A percentile compares a stretch with the other conserved stretches of the same genome.
These are phyloP conservation scores for Breynia disticha DNA, from an alignment of 441 rosid genomes.

Conservation along the genomic window DNA sequence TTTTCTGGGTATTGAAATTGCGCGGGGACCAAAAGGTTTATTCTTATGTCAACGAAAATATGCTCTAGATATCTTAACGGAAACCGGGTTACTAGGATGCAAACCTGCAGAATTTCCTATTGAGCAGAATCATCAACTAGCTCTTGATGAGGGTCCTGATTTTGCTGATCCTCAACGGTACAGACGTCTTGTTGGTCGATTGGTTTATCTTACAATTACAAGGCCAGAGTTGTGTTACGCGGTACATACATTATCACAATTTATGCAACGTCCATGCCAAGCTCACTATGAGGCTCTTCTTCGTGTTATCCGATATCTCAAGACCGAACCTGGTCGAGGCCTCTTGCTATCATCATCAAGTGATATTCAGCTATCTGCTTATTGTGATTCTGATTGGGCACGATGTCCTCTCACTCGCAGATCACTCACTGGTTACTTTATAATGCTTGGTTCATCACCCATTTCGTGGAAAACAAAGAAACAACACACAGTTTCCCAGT, in stretches of 20 bases:
- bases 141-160: too few species aligned
- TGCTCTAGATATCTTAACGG: background rate
- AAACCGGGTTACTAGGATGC: background rate
- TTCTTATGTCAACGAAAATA: background rate
- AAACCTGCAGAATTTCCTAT: background rate
- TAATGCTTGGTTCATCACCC: background rate
- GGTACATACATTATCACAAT: background rate
- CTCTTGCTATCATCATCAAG: background rate
- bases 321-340: background rate
- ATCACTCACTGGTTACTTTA: background rate
- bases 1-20: background rate
- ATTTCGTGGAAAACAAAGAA: slow-evolving; percentile 1
- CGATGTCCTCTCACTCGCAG: background rate
- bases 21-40: background rate
- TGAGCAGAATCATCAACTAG: background rate
- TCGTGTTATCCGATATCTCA: background rate
- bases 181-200: background rate
- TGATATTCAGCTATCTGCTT: background rate
- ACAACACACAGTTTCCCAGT: background rate
- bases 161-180: background rate
- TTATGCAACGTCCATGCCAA: background rate
- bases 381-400: slow-evolving; percentile 1
- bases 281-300: background rate
- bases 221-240: background rate
- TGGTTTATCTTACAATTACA: background rate